Conservation (phyloP, 2,329 filamentous ascomycete species). For the Fusarium hostae region DNA sequence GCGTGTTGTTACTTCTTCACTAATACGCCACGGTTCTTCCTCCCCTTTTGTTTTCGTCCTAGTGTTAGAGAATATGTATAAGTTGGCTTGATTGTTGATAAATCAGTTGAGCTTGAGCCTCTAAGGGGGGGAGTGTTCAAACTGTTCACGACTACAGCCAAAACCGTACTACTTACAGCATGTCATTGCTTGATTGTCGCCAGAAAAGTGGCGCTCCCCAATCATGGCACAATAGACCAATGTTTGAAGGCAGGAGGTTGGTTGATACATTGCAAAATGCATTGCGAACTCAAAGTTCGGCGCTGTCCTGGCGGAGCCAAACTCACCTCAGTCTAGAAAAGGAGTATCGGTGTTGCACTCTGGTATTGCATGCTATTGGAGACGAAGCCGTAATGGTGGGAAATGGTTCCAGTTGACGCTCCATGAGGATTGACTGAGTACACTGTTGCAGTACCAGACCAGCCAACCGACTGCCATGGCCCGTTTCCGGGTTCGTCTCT, state of each 20-base stretch:
- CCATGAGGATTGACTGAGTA: slow-evolving; percentile 8
- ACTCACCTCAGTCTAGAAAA: slow-evolving; percentile 33
- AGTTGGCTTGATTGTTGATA: slow-evolving; percentile 1
- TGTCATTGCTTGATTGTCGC: slow-evolving; percentile 1
- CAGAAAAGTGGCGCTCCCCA: slow-evolving; percentile 22
- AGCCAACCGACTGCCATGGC: slow-evolving; percentile 30
- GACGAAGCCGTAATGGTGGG: slow-evolving; percentile 31
- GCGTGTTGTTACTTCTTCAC: background rate
- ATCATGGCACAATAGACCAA: slow-evolving; percentile 11
- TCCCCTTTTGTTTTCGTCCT: slow-evolving; percentile 16
- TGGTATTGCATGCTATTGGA: background rate
- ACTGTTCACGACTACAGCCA: slow-evolving; percentile 5
- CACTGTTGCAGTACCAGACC: slow-evolving; percentile 8
- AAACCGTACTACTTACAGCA: background rate
- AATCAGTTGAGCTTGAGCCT: slow-evolving; percentile 16
- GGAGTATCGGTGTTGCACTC: slow-evolving; percentile 28
- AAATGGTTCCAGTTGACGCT: slow-evolving; percentile 28
- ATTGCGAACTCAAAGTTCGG: slow-evolving; percentile 40
- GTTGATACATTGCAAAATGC: slow-evolving; percentile 15
- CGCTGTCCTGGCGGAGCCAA: slow-evolving; percentile 35
- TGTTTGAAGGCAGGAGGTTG: slow-evolving; percentile 20
- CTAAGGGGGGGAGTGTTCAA: slow-evolving; percentile 1
- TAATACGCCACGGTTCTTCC: slow-evolving; percentile 9
- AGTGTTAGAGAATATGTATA: slow-evolving; percentile 8
- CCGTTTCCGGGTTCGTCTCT: slow-evolving; percentile 24